These are phyloP conservation scores for Diaporthe vexans DNA, from an alignment of 2,329 filamentous ascomycete species.

Conservation along the genomic window DNA sequence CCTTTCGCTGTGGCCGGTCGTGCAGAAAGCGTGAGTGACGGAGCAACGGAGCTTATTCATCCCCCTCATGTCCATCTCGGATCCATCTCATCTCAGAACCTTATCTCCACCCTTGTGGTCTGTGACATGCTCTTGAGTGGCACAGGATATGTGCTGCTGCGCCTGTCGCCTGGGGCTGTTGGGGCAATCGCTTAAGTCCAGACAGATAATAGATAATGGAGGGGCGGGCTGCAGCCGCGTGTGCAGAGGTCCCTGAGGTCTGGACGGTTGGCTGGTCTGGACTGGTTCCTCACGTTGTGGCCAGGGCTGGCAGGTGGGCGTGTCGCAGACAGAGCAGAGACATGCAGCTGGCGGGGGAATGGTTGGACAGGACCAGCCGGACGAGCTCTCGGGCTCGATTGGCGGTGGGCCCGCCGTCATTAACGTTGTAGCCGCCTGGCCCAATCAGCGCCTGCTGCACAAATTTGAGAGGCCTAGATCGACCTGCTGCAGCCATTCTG, in stretches of 20 bases:
- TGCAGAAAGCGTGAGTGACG: neutral
- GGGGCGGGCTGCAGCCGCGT: neutral
- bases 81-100: slow-evolving; percentile 34
- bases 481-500: slow-evolving; percentile 7
- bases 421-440: neutral
- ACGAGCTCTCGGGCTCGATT: neutral
- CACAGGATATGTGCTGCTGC: neutral
- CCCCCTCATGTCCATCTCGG: neutral
- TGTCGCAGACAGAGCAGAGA: slow-evolving; percentile 20
- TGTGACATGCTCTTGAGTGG: neutral
- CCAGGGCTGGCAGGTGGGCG: slow-evolving; percentile 7
- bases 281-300: neutral
- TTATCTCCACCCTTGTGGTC: slow-evolving; percentile 17
- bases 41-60: slow-evolving; percentile 16
- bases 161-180: slow-evolving; percentile 1
- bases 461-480: slow-evolving; percentile 29
- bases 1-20: slow-evolving; percentile 15
- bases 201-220: neutral
- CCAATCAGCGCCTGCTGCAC: slow-evolving; percentile 14
- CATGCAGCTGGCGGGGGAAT: slow-evolving; percentile 1
- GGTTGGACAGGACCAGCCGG: slow-evolving; percentile 25
- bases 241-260: neutral
- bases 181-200: neutral
- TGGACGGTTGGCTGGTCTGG: neutral
- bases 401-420: slow-evolving; percentile 8